Conservation (phyloP, 371 early-diverging fungal genomes). For the Rhizopus microsporus region DNA sequence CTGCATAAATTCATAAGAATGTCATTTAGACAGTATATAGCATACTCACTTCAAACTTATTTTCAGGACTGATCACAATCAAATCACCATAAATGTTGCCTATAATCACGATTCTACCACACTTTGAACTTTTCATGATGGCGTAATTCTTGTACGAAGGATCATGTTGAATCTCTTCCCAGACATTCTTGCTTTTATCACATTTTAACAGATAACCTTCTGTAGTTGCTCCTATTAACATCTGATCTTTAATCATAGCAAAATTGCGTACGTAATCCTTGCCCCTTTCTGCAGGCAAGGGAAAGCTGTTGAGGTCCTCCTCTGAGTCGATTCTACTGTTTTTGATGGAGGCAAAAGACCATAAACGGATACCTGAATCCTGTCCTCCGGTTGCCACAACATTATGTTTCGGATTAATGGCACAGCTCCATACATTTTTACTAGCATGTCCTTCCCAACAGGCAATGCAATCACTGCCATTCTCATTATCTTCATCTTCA, state of each 20-base stretch:
- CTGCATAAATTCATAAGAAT: not conserved
- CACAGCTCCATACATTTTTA: conserved; percentile 86
- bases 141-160: conserved; percentile 45
- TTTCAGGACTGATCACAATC: conserved; percentile 48
- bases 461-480: conserved; percentile 57
- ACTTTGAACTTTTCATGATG: conserved; percentile 58
- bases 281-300: conserved; percentile 21
- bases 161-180: conserved; percentile 29
- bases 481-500: conserved; percentile 29
- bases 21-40: not conserved
- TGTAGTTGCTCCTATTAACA: conserved; percentile 38
- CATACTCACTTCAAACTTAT: conserved; percentile 44
- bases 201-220: conserved; percentile 51
- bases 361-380: conserved; percentile 77
- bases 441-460: conserved; percentile 80
- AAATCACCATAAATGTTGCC: conserved; percentile 64
- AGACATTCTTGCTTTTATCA: conserved; percentile 29
- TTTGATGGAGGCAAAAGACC: conserved; percentile 61
- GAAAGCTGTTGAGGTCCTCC: conserved; percentile 37
- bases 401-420: conserved; percentile 52
- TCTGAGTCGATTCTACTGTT: conserved; percentile 59
- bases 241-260: conserved; percentile 38
- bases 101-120: conserved; percentile 57
- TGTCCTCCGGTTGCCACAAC: conserved; percentile 79
- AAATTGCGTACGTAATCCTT: conserved; percentile 59